These are phyloP conservation scores for Platanthera zijinensis DNA, from an alignment of 106 monocot genomes.

Conservation along the genomic window DNA sequence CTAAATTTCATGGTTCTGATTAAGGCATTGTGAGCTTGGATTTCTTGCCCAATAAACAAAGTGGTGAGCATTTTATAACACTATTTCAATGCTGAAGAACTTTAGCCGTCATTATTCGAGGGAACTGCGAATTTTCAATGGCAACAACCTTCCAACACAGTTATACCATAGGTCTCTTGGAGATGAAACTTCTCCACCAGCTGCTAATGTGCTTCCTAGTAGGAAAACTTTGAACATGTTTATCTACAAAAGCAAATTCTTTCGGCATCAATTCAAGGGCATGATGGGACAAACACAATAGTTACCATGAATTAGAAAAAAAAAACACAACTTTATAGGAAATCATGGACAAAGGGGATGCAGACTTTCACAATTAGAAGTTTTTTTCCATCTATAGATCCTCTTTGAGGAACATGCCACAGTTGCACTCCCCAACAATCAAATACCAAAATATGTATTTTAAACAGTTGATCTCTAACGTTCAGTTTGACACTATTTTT, in stretches of 20 bases:
- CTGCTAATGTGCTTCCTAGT: slow-evolving; percentile 23
- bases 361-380: no score
- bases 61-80: slow-evolving; percentile 43
- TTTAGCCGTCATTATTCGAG: slow-evolving; percentile 21
- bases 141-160: slow-evolving; percentile 16
- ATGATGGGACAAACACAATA: neutral
- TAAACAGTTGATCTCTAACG: no score
- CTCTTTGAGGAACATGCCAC: no score
- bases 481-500: no score
- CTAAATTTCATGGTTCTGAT: slow-evolving; percentile 70
- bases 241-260: slow-evolving; percentile 9
- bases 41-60: slow-evolving; percentile 57
- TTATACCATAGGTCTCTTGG: slow-evolving; percentile 11
- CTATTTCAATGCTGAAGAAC: slow-evolving; percentile 36
- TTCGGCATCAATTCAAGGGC: slow-evolving; percentile 32
- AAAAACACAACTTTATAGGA: no score
- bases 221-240: neutral
- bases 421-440: no score
- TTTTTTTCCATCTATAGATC: no score
- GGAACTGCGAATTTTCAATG: slow-evolving; percentile 13
- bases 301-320: neutral
- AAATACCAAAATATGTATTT: no score
- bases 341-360: no score
- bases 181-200: slow-evolving; percentile 42
- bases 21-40: slow-evolving; percentile 60